Evolutionary conservation across 139 green algal species (phyloP).

Genomic region (Tetraselmis striata): DNA sequence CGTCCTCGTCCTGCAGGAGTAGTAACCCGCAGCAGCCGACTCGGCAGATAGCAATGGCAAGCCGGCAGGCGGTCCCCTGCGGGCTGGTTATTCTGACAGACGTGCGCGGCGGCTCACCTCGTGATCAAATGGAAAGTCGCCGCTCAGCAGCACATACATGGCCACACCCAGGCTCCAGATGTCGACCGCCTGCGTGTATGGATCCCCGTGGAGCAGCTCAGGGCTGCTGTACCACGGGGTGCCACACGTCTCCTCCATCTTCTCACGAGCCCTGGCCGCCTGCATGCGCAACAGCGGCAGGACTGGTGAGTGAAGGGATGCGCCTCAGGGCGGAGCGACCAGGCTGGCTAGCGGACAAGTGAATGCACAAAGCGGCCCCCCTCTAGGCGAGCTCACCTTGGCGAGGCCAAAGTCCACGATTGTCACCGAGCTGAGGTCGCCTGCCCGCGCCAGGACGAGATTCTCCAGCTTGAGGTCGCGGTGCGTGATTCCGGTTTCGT

Average conservation of each 20-base stretch:
- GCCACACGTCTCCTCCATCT: conserved; percentile 15
- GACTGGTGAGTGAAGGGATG: too few relatives aligned
- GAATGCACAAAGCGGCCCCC: too few relatives aligned
- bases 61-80: too few relatives aligned
- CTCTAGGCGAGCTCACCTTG: too few relatives aligned
- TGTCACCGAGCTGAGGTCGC: conserved; percentile 16
- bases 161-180: conserved; percentile 29
- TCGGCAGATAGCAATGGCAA: too few relatives aligned
- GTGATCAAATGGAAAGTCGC: neutral
- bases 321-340: too few relatives aligned
- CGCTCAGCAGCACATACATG: conserved; percentile 15
- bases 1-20: conserved; percentile 26
- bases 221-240: conserved; percentile 25
- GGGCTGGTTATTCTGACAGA: too few relatives aligned
- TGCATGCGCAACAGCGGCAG: too few relatives aligned
- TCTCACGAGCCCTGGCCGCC: conserved; percentile 17
- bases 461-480: conserved; percentile 40
- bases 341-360: neutral
- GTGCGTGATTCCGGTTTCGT: conserved; percentile 21
- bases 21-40: too few relatives aligned
- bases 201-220: conserved; percentile 18
- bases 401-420: conserved; percentile 40
- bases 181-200: conserved; percentile 25
- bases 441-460: conserved; percentile 13
- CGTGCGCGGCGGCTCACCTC: too few relatives aligned